Base-by-base conservation (phyloP, 192 early-diverging fungal genomes). In the Gaertneriomyces sp. region DNA sequence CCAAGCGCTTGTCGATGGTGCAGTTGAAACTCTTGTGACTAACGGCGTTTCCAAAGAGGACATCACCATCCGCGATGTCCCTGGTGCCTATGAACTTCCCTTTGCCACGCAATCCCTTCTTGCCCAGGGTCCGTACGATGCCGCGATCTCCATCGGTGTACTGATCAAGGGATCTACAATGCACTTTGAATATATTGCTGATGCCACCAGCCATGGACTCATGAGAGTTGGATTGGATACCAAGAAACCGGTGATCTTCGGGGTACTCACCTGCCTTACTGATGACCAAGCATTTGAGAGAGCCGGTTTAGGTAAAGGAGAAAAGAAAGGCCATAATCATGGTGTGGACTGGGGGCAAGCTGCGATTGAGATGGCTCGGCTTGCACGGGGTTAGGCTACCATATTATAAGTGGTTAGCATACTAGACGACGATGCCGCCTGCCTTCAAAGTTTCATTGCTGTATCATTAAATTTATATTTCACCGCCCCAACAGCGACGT, bases 111-210 rank as follows among this genome's bases (percentile, higher is more conserved):
- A 89, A 72, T 72, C 76, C 33, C 84, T 95, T 33, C 82, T 97
- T 63, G 65, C 69, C 64, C 64, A 75, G 43, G 76, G 79, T 0
- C 81, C 86, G 6, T 98, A 90, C 70, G 91, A 98, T 71, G 95
- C 91, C 1, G 91, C 84, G 6, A 93, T 99, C 62, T 89, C 89
- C 60, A 89, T 99, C 72, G 97, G 97, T 41, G 92, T 99, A 17
- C 85, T 99, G 53, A 98, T 99, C 85, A 99, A 98, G 87, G 97
- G 97, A 61, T 83, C 86, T 56, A 99, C 97, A 14, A 93, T 95
- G 87, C 97, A 99, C 65, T 99, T 97, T 85, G 97, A 98, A 79
- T 99, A 99, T 74, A 99, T 99, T 60, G 85, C 90, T n/a, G 97
- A 99, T 52, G 91, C 96, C 0, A 87, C 89, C 1, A 86, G 83